Evolutionary conservation across 1,284 basidiomycete genomes (phyloP).

Genomic region (Marasmius sp.): DNA sequence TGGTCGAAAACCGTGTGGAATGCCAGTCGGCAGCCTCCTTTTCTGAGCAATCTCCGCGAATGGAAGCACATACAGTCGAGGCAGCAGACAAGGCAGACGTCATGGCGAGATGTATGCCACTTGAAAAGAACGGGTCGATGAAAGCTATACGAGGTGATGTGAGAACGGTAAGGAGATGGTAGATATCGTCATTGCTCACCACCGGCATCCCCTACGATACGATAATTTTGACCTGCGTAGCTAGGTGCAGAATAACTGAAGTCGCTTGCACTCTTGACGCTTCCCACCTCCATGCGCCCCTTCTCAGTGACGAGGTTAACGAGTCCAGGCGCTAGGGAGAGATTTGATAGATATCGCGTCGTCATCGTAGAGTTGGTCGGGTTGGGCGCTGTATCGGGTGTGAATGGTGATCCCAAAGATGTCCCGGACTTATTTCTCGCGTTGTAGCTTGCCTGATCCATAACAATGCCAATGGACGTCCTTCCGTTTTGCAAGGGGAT

Average conservation of each 20-base stretch:
- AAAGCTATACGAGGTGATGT: constrained; percentile 46
- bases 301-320: constrained; percentile 51
- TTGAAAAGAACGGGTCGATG: constrained; percentile 76
- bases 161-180: background rate
- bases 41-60: constrained; percentile 58
- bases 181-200: constrained; percentile 37
- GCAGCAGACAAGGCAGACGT: constrained; percentile 64
- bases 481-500: constrained; percentile 72
- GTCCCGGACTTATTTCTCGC: constrained; percentile 35
- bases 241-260: constrained; percentile 29
- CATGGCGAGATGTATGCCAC: constrained; percentile 67
- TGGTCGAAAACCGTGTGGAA: constrained; percentile 55
- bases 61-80: constrained; percentile 60
- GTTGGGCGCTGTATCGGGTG: constrained; percentile 23
- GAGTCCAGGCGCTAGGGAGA: constrained; percentile 55
- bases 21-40: constrained; percentile 56
- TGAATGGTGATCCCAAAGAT: constrained; percentile 37
- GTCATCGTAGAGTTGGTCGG: constrained; percentile 30
- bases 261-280: constrained; percentile 51
- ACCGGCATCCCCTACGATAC: constrained; percentile 68
- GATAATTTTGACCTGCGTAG: background rate
- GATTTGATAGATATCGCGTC: constrained; percentile 48
- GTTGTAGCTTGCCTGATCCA: constrained; percentile 56
- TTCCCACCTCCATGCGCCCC: constrained; percentile 44
- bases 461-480: constrained; percentile 71